A percentile compares a stretch with the other conserved stretches of the same genome.
These are phyloP conservation scores for Babesia sp. DNA, from an alignment of 169 alveolate species.

Conservation along the genomic window DNA sequence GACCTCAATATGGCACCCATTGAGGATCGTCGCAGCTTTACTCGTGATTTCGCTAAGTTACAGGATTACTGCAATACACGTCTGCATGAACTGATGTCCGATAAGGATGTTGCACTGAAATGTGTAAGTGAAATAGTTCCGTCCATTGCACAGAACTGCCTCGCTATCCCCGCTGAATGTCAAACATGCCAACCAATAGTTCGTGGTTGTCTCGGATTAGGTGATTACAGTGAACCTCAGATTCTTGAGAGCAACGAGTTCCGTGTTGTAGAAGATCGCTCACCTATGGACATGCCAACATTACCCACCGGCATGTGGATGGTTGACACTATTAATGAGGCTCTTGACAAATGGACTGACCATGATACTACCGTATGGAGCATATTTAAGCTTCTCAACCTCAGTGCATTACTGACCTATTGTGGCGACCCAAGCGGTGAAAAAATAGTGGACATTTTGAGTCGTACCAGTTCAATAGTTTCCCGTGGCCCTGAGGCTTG, in stretches of 20 bases:
- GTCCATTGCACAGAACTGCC: constrained; percentile 19
- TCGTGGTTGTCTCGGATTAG: constrained; percentile 24
- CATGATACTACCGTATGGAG: constrained; percentile 9
- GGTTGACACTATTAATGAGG: constrained; percentile 57
- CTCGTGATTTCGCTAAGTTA: constrained; percentile 23
- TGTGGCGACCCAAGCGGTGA: constrained; percentile 63
- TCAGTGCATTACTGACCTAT: constrained; percentile 58
- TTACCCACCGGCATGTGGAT: constrained; percentile 66
- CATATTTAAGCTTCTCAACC: constrained; percentile 58
- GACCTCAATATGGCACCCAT: constrained; percentile 27
- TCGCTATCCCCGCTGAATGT: constrained; percentile 16
- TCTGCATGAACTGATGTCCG: constrained; percentile 34
- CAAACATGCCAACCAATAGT: constrained; percentile 21
- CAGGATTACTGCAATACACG: constrained; percentile 45
- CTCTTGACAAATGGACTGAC: constrained; percentile 59
- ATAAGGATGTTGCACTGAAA: constrained; percentile 26
- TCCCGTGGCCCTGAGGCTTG: constrained; percentile 50
- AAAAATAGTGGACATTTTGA: constrained; percentile 21
- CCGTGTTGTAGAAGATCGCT: constrained; percentile 33
- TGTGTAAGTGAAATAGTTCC: constrained; percentile 47
- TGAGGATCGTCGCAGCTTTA: constrained; percentile 26
- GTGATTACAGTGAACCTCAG: not conserved
- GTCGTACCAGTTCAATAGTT: constrained; percentile 32
- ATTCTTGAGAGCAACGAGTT: constrained; percentile 40
- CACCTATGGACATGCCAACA: constrained; percentile 49